Evolutionary conservation across 331 rosid genomes (phyloP).

Genomic region (Prunus yedoensis): DNA sequence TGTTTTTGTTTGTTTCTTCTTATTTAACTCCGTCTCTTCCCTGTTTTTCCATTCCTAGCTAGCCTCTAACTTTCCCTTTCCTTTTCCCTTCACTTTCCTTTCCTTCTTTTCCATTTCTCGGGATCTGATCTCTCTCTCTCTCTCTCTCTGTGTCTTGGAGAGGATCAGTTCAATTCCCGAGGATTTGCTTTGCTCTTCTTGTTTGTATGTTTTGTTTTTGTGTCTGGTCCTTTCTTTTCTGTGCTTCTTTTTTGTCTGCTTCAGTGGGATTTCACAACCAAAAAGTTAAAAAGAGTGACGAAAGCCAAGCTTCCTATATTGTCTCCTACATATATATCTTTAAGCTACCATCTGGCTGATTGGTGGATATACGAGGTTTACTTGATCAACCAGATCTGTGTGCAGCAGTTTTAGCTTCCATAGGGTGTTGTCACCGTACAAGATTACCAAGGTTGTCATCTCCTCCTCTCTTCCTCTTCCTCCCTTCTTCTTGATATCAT

Average conservation of each 20-base stretch:
- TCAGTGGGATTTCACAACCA: conserved; percentile 2
- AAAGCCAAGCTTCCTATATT: conserved; percentile 12
- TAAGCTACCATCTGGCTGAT: neutral
- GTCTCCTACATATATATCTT: neutral
- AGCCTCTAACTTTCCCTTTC: conserved; percentile 7
- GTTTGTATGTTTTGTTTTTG: conserved; percentile 11
- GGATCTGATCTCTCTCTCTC: conserved; percentile 46
- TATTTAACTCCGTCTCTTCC: conserved; percentile 48
- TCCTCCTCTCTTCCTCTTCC: conserved; percentile 1
- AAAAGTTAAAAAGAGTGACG: conserved; percentile 20
- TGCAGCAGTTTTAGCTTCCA: conserved; percentile 23
- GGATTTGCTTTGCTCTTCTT: conserved; percentile 26
- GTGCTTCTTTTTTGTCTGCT: conserved; percentile 31
- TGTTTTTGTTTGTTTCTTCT: conserved; percentile 33
- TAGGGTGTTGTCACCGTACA: conserved; percentile 13
- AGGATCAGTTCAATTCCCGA: conserved; percentile 53
- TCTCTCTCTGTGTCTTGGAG: conserved; percentile 1
- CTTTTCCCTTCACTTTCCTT: conserved; percentile 12
- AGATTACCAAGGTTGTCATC: conserved; percentile 38
- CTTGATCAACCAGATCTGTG: conserved; percentile 46
- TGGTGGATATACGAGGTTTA: conserved; percentile 27
- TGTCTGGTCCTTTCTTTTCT: conserved; percentile 23
- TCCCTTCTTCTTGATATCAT: neutral
- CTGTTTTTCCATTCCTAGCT: conserved; percentile 40
- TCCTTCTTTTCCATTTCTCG: conserved; percentile 45